These are phyloP conservation scores for Paraphaeosphaeria sporulosa DNA, from an alignment of 2,329 filamentous ascomycete species.

Conservation along the genomic window DNA sequence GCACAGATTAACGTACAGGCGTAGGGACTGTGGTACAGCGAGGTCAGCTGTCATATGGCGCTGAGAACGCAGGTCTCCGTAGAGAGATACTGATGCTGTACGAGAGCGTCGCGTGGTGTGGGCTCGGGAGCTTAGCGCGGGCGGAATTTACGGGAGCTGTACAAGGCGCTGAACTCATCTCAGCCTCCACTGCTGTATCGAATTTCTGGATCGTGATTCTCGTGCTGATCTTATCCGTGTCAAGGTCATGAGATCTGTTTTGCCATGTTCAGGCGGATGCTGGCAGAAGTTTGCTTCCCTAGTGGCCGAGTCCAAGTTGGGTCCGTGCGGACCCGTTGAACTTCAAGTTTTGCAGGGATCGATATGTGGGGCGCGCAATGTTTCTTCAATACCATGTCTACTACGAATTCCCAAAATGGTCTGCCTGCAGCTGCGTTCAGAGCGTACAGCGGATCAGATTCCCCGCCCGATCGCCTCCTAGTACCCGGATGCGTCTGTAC, in stretches of 20 bases:
- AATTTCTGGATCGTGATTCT: neutral
- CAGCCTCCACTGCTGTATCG: neutral
- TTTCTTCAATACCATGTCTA: neutral
- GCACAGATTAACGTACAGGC: slow-evolving; percentile 6
- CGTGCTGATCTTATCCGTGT: neutral
- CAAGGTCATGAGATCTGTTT: neutral
- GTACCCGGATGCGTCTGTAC: neutral
- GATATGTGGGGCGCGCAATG: slow-evolving; percentile 3
- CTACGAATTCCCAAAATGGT: neutral
- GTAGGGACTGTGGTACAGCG: slow-evolving; percentile 6
- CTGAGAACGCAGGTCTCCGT: slow-evolving; percentile 8
- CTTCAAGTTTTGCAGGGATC: neutral
- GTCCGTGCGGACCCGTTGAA: slow-evolving; percentile 1
- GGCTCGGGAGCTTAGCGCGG: slow-evolving; percentile 11
- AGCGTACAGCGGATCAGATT: neutral
- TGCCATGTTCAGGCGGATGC: neutral
- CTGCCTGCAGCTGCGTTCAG: neutral
- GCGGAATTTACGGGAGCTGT: slow-evolving; percentile 10
- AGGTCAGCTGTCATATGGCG: slow-evolving; percentile 9
- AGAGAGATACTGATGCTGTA: slow-evolving; percentile 1
- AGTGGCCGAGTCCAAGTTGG: slow-evolving; percentile 1
- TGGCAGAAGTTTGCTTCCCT: neutral
- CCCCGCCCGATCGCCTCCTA: slow-evolving; percentile 2
- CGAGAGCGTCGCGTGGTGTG: slow-evolving; percentile 3
- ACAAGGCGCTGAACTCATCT: slow-evolving; percentile 1